A percentile compares a stretch with the other conserved stretches of the same genome.
These are phyloP conservation scores for Aegilops speltoides DNA, from an alignment of 176 grass and related monocot species.

Conservation along the genomic window DNA sequence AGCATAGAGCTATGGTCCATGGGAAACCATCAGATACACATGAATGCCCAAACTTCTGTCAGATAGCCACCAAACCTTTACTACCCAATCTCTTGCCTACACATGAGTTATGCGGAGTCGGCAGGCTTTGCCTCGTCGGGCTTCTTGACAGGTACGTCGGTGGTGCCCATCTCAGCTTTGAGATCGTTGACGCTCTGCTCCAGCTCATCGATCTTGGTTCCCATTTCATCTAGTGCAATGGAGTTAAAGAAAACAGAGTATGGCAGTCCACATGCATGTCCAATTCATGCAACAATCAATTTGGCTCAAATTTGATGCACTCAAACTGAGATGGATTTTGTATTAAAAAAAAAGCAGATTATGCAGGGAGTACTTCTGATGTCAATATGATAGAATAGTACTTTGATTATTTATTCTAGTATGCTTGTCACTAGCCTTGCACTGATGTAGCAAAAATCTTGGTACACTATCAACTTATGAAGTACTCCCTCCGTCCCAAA, in stretches of 20 bases:
- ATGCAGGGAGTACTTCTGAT: background rate
- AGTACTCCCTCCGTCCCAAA: background rate
- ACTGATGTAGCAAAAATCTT: constrained; percentile 2
- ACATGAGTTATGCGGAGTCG: constrained; percentile 42
- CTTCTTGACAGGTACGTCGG: constrained; percentile 54
- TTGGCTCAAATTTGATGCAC: background rate
- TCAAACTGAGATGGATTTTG: background rate
- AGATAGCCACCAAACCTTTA: background rate
- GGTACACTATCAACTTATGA: background rate
- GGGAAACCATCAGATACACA: constrained; percentile 20
- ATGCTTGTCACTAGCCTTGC: background rate
- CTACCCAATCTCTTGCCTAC: background rate
- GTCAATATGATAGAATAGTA: background rate
- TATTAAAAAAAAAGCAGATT: background rate
- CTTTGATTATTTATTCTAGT: background rate
- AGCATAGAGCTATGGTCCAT: background rate
- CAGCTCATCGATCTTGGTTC: constrained; percentile 84
- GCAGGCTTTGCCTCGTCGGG: constrained; percentile 48
- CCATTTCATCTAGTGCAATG: constrained; percentile 92
- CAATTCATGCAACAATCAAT: background rate
- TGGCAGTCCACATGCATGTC: background rate
- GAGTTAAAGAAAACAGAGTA: constrained; percentile 58
- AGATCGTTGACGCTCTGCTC: constrained; percentile 91
- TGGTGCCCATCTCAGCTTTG: constrained; percentile 74
- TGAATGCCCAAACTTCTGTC: background rate